Conservation (phyloP, 1,284 basidiomycete species). For the Fomitopsis pinicola region DNA sequence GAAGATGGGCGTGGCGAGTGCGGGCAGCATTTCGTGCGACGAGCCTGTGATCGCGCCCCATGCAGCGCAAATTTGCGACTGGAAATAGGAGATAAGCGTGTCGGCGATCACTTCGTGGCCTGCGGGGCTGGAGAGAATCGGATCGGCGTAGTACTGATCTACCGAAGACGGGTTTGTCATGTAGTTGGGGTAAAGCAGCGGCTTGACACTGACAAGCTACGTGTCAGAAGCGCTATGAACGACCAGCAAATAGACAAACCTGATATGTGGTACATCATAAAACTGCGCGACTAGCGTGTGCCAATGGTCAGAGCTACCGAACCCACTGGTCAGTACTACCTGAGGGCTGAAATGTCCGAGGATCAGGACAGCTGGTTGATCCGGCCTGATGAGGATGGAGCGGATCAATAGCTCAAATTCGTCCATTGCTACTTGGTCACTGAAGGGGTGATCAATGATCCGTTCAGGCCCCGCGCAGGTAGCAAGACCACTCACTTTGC, state of each 20-base stretch:
- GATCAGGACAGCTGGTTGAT: conserved; percentile 85
- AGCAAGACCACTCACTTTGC: conserved; percentile 54
- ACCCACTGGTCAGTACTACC: conserved; percentile 72
- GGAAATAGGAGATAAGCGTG: conserved; percentile 82
- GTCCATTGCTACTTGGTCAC: conserved; percentile 68
- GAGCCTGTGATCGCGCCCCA: conserved; percentile 76
- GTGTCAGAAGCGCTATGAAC: background rate
- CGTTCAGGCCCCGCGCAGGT: background rate
- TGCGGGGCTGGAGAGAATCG: conserved; percentile 71
- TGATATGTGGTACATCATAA: conserved; percentile 91
- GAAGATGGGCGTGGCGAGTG: conserved; percentile 32
- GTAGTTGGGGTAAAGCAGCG: conserved; percentile 78
- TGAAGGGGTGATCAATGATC: conserved; percentile 26
- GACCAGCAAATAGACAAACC: conserved; percentile 32
- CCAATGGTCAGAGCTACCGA: conserved; percentile 82
- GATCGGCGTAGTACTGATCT: conserved; percentile 75
- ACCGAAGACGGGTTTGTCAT: conserved; percentile 70
- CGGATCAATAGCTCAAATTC: conserved; percentile 91
- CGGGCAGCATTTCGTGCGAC: conserved; percentile 55
- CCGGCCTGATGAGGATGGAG: conserved; percentile 82
- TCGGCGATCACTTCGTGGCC: conserved; percentile 88
- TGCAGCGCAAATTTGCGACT: conserved; percentile 80
- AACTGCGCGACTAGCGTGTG: conserved; percentile 90
- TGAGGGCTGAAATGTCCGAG: conserved; percentile 92
- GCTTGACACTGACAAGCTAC: conserved; percentile 56